Evolutionary conservation across 176 grass and related monocot genomes (phyloP).

Genomic region (Oryza coarctata): DNA sequence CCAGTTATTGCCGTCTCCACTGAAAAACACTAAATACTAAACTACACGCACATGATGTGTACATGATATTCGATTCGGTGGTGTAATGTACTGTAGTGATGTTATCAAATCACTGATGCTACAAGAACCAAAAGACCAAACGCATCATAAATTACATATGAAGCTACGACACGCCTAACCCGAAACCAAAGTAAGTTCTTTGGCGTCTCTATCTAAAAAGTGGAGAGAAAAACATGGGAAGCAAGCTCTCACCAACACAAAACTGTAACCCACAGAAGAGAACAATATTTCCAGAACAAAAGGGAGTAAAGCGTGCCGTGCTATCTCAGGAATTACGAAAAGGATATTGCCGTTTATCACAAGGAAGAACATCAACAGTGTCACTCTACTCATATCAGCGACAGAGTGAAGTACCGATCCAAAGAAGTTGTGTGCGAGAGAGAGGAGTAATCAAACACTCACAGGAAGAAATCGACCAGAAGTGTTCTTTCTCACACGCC

Average conservation of each 20-base stretch:
- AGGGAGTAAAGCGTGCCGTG: background rate
- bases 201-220: background rate
- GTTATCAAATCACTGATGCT: background rate
- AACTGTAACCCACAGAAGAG: background rate
- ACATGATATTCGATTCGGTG: slow-evolving; percentile 12
- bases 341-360: background rate
- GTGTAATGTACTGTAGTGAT: background rate
- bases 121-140: slow-evolving; percentile 4
- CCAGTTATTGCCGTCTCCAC: slow-evolving; percentile 17
- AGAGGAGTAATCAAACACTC: slow-evolving; percentile 6
- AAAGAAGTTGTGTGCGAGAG: background rate
- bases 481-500: background rate
- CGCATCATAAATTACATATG: background rate
- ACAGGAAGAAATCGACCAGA: background rate
- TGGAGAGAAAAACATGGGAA: background rate
- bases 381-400: background rate
- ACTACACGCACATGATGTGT: background rate
- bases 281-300: background rate
- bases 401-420: background rate
- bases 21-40: background rate
- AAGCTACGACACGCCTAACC: background rate
- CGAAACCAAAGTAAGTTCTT: background rate
- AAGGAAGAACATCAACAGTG: background rate
- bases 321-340: background rate
- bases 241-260: background rate